phyloP scores from a whole-genome alignment of 805 yeast genomes.

The Saccharomycopsis lassenensis region DNA sequence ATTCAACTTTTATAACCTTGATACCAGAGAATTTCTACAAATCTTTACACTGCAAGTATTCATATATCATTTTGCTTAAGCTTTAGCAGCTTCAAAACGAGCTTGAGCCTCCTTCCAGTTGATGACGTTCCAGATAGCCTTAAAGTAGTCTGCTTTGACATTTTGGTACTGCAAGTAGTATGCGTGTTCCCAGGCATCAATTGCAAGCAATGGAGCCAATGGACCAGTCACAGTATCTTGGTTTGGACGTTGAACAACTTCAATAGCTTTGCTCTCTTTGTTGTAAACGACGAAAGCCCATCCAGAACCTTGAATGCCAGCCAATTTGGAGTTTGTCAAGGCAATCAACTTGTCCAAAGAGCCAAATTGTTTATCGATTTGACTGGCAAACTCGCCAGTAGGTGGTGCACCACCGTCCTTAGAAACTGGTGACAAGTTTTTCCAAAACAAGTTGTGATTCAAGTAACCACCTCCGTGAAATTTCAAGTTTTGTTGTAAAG shows the following conservation, averaged over 20 bases:
- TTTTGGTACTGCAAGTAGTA: slow-evolving; percentile 89
- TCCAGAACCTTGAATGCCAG: slow-evolving; percentile 90
- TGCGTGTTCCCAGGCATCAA: slow-evolving; percentile 97
- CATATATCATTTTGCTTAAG: too few species aligned
- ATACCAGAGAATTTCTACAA: too few species aligned
- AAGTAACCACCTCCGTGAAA: slow-evolving; percentile 90
- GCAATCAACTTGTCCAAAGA: slow-evolving; percentile 56
- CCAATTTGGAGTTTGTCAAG: slow-evolving; percentile 57
- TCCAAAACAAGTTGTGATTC: slow-evolving; percentile 84
- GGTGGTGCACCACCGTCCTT: slow-evolving; percentile 66
- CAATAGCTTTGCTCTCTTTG: slow-evolving; percentile 61
- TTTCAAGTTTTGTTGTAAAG: slow-evolving; percentile 63
- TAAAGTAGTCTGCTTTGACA: slow-evolving; percentile 84
- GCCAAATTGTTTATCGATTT: slow-evolving; percentile 57
- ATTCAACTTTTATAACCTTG: too few species aligned
- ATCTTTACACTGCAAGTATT: too few species aligned
- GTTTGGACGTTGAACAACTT: slow-evolving; percentile 71
- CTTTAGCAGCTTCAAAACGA: slow-evolving; percentile 41
- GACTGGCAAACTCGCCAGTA: slow-evolving; percentile 46
- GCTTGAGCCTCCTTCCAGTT: slow-evolving; percentile 87
- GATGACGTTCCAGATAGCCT: slow-evolving; percentile 88
- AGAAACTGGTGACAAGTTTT: slow-evolving; percentile 66
- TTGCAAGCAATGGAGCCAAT: slow-evolving; percentile 69
- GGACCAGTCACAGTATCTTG: slow-evolving; percentile 74
- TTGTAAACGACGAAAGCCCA: slow-evolving; percentile 90